Evolutionary conservation across 1,139 yeast genomes (phyloP), one percentile per base, ranked within the genome.

Genomic region (Pichia sp.): DNA sequence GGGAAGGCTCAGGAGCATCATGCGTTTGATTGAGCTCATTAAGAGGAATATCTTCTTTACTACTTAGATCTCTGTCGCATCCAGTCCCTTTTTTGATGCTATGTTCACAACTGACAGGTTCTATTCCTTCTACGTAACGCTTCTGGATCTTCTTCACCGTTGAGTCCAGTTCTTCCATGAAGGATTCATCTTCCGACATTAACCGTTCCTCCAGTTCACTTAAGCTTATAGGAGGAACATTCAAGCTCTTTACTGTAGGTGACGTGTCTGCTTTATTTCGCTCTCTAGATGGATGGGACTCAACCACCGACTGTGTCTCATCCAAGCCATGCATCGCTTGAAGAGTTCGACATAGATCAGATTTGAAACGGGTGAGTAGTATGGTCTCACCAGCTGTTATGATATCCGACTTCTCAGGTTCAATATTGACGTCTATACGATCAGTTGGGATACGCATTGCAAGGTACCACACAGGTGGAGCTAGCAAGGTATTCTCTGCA

Each of bases 351-450:
- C 12, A 2, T 1, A 41, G 6, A 0, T 24, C 10, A 9, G 26
- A 21, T 4, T 29, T 28, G 14, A 40, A 37, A 3, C 7, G 3
- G 3, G 15, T 22, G 14, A 37, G 18, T 12, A 38, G 3, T 14
- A 21, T 20, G 33, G 39, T 50, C 19, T 48, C 45, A 25, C 53
- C 49, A n/a, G 41, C 40, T 3, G 66, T 41, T 30, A 63, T 33
- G 4, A 67, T 52, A 44, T 66, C 69, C 32, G 64, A 62, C 39
- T 69, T 69, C 32, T 57, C 62, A 3, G 74, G 73, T 40, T 69
- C 74, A 19, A 69, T 54, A 41, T 67, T 68, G 2, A 63, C 50
- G 50, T 67, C 72, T 7, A 63, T 44, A 22, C 45, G 43, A 3
- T 35, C 27, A 1, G 49, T 15, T 1, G 59, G 53, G 1, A 53